phyloP scores from a whole-genome alignment of 768 basidiomycete genomes.

The Gelatoporia subvermispora region DNA sequence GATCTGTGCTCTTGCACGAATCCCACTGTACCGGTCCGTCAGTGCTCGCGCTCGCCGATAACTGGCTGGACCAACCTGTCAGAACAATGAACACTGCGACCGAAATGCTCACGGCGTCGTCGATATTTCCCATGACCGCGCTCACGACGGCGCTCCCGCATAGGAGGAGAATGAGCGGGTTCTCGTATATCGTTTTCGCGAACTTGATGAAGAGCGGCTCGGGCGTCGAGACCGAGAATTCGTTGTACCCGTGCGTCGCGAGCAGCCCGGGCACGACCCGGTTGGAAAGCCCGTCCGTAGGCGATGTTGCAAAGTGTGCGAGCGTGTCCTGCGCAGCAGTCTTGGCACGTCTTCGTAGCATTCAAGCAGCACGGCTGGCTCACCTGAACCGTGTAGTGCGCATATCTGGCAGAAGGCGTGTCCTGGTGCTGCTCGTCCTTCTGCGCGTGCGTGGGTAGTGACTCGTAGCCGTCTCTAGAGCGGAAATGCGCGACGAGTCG shows the following conservation, averaged over 20 bases:
- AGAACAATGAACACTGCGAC: conserved; percentile 90
- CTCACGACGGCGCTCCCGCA: conserved; percentile 89
- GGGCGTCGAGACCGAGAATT: conserved; percentile 81
- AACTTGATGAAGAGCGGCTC: conserved; percentile 86
- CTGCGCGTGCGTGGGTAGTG: conserved; percentile 26
- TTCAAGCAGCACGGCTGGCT: not conserved
- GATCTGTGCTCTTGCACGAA: conserved; percentile 95
- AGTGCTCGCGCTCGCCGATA: not conserved
- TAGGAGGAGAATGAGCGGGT: conserved; percentile 84
- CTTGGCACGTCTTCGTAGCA: not conserved
- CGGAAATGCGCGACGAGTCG: conserved; percentile 10
- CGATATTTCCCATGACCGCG: conserved; percentile 90
- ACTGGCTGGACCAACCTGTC: conserved; percentile 55
- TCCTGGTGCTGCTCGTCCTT: conserved; percentile 31
- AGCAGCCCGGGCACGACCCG: conserved; percentile 61
- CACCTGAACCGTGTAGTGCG: conserved; percentile 62
- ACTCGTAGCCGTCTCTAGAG: conserved; percentile 16
- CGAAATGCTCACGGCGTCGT: conserved; percentile 91
- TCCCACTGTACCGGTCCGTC: conserved; percentile 51
- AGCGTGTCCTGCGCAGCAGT: conserved; percentile 59
- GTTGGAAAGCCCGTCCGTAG: conserved; percentile 55
- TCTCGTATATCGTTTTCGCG: conserved; percentile 92
- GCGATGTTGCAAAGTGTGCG: conserved; percentile 61
- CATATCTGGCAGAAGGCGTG: conserved; percentile 66
- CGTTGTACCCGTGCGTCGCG: conserved; percentile 81